These are phyloP conservation scores for Aspergillus calidoustus DNA, from an alignment of 2,329 filamentous ascomycete genomes.

Conservation along the genomic window DNA sequence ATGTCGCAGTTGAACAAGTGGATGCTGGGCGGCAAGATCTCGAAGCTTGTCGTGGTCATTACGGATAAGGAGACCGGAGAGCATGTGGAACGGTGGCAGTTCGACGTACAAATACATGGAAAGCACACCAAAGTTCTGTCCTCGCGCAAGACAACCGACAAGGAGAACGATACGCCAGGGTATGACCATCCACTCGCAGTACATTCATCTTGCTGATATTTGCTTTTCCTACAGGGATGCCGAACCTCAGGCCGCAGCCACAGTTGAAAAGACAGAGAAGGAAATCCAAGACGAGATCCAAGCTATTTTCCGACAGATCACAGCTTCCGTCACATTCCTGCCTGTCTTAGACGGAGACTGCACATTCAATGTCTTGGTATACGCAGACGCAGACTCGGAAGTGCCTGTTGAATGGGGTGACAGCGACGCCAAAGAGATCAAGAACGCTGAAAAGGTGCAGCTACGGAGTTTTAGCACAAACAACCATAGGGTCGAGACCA, in stretches of 20 bases:
- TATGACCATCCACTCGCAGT: conserved; percentile 39
- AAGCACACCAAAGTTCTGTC: conserved; percentile 56
- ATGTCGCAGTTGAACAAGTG: conserved; percentile 97
- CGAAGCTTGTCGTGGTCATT: conserved; percentile 94
- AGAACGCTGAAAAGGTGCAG: conserved; percentile 92
- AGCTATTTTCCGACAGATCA: conserved; percentile 96
- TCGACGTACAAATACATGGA: conserved; percentile 75
- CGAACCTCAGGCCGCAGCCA: conserved; percentile 31
- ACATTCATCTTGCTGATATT: background rate
- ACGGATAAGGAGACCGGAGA: conserved; percentile 97
- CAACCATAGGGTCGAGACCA: conserved; percentile 89
- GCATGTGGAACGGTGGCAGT: conserved; percentile 96
- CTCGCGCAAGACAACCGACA: conserved; percentile 59
- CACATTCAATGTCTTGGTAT: conserved; percentile 98
- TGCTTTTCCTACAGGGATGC: conserved; percentile 32
- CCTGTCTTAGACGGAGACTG: conserved; percentile 93
- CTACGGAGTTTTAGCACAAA: conserved; percentile 94
- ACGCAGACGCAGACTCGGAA: conserved; percentile 94
- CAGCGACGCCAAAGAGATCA: conserved; percentile 95
- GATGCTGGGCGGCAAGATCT: conserved; percentile 97
- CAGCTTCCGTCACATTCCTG: conserved; percentile 93
- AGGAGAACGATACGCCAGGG: conserved; percentile 70
- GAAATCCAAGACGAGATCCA: conserved; percentile 97
- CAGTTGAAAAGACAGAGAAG: conserved; percentile 79
- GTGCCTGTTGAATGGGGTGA: conserved; percentile 99